A percentile compares a stretch with the other conserved stretches of the same genome.
Evolutionary conservation across 805 yeast species (phyloP).

Genomic region (Millerozyma miso): DNA sequence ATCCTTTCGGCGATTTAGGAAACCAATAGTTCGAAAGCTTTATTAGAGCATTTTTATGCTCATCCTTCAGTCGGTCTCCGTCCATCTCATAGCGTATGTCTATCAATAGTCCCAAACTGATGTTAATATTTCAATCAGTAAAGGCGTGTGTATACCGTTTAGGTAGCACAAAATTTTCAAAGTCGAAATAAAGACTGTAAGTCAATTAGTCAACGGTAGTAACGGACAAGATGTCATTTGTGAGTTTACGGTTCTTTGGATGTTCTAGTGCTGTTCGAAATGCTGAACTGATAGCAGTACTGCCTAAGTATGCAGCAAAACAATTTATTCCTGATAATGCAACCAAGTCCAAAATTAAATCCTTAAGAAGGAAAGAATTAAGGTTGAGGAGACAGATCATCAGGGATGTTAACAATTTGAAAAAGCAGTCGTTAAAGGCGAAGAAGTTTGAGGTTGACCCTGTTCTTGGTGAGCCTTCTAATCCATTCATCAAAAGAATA

Average conservation of each 20-base stretch:
- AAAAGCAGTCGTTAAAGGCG: conserved; percentile 31
- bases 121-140: background rate
- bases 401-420: conserved; percentile 37
- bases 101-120: background rate
- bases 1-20: conserved; percentile 15
- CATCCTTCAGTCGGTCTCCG: background rate
- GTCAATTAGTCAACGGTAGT: background rate
- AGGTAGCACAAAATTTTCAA: background rate
- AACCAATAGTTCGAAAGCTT: conserved; percentile 15
- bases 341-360: conserved; percentile 26
- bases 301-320: conserved; percentile 32
- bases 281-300: conserved; percentile 11
- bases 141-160: background rate
- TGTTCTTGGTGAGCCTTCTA: conserved; percentile 67
- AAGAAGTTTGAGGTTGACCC: conserved; percentile 60
- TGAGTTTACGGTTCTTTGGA: conserved; percentile 12
- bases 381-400: conserved; percentile 39
- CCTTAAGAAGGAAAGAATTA: conserved; percentile 35
- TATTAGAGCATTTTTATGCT: background rate
- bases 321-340: conserved; percentile 32
- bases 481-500: conserved; percentile 66
- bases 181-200: conserved; percentile 1
- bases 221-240: background rate
- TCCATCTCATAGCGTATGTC: background rate
- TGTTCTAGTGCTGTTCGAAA: conserved; percentile 4